phyloP scores from a whole-genome alignment of 179 eudicot genomes.

The Silene coronaria region DNA sequence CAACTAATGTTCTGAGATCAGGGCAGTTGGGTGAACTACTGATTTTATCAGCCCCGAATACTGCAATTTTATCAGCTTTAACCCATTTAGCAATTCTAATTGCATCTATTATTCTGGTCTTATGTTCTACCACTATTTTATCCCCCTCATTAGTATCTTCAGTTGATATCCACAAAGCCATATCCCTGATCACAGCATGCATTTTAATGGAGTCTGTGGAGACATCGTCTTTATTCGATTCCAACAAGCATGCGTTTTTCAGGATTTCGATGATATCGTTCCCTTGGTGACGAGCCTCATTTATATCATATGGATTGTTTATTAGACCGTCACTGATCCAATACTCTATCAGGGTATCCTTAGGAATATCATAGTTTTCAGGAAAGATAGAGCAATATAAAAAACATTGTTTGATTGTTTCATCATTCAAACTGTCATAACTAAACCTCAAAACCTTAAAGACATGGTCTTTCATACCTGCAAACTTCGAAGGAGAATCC shows the following conservation, averaged over 20 bases:
- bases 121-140: not conserved
- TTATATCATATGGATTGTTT: slow-evolving; percentile 5
- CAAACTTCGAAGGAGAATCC: slow-evolving; percentile 19
- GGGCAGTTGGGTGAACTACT: not conserved
- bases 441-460: slow-evolving; percentile 26
- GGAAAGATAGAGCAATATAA: slow-evolving; percentile 25
- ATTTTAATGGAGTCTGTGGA: slow-evolving; percentile 11
- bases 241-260: slow-evolving; percentile 23
- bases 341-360: slow-evolving; percentile 10
- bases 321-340: slow-evolving; percentile 30
- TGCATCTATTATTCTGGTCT: not conserved
- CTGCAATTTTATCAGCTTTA: slow-evolving; percentile 7
- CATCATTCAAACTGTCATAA: slow-evolving; percentile 20
- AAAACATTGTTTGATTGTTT: slow-evolving; percentile 18
- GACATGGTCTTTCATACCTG: slow-evolving; percentile 28
- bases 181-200: slow-evolving; percentile 30
- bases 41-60: slow-evolving; percentile 1
- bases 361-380: slow-evolving; percentile 18
- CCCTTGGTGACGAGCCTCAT: slow-evolving; percentile 21
- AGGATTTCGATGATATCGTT: slow-evolving; percentile 18
- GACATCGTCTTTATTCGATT: not conserved
- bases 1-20: slow-evolving; percentile 15
- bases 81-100: slow-evolving; percentile 13
- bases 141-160: slow-evolving; percentile 10
- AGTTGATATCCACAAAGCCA: slow-evolving; percentile 27